Evolutionary conservation across 2,329 filamentous ascomycete species (phyloP), one percentile per base, ranked within the genome.

Genomic region (Macroventuria anomochaeta): DNA sequence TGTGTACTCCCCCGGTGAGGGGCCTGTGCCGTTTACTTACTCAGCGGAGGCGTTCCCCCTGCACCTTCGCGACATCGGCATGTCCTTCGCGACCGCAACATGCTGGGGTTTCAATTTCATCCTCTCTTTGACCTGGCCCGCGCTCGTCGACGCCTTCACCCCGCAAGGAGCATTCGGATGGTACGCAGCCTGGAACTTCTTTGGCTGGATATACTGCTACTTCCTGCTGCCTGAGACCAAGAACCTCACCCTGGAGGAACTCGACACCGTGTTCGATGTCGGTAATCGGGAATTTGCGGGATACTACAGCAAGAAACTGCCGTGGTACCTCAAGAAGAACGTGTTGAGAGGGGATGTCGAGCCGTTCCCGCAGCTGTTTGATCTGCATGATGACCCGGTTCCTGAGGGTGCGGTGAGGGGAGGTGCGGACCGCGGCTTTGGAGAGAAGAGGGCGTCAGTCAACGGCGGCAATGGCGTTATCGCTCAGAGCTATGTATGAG

Each of bases 61-160:
- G 15, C 77, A 78, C 32, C 71, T 79, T 34, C 75, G 78, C 57
- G 76, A 77, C 32, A 53, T 74, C 23, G 74, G 74, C 18, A 76
- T 76, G 74, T 68, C 64, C 3, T 72, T 74, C 36, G 64, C 82
- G 0, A 84, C 81, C 0, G 80, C 82, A 0, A 83, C 80, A 39
- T 82, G 79, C 20, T 85, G 82, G 81, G 80, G 81, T 51, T 84
- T 84, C 75, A 85, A 85, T 66, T 81, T 80, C 55, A 68, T 81
- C 13, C 72, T 83, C 1, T 77, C 77, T 0, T 76, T 83, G 12
- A 82, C 81, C 1, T 85, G 81, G 81, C 82, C 82, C 0, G 76
- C 77, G 0, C 65, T 85, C 5, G 69, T 76, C 3, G 68, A 69
- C 0, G 76, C 79, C 0, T 83, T 83, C 59, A 79, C 75, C 0